A percentile compares a stretch with the other conserved stretches of the same genome.
Evolutionary conservation across 202 grass and related monocot genomes (phyloP).

Genomic region (Dendrocalamus latiflorus): DNA sequence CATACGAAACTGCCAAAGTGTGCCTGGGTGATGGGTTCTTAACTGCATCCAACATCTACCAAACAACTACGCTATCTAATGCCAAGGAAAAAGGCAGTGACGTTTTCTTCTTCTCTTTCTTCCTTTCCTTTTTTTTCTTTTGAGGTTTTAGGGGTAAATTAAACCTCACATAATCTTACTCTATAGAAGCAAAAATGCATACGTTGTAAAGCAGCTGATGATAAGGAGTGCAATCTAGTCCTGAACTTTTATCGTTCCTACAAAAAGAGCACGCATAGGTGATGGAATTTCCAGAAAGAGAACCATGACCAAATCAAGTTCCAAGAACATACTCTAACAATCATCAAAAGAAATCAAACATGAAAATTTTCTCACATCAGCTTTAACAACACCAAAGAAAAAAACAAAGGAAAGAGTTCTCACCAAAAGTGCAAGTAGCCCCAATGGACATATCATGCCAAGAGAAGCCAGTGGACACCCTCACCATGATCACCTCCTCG

Average conservation of each 20-base stretch:
- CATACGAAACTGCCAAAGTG: background rate
- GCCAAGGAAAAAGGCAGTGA: background rate
- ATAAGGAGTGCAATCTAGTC: background rate
- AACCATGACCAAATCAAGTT: background rate
- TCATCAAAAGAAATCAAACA: background rate
- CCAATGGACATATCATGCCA: constrained; percentile 68
- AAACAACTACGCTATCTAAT: background rate
- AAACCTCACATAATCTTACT: background rate
- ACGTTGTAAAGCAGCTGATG: background rate
- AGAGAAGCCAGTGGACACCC: too few relatives aligned
- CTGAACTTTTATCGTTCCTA: background rate
- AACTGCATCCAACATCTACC: constrained; percentile 30
- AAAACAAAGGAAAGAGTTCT: background rate
- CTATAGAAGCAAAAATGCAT: background rate
- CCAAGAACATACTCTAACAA: background rate
- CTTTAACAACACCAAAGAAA: background rate
- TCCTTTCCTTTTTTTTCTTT: background rate
- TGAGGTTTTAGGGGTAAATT: background rate
- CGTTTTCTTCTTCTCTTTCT: background rate
- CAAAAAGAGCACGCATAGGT: background rate
- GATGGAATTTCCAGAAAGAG: background rate
- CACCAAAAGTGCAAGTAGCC: constrained; percentile 70
- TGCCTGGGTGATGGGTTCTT: constrained; percentile 12
- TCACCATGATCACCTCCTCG: constrained; percentile 52
- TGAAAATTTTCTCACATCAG: background rate